Percentiles rank a stretch among this genome's conserved stretches.
These are phyloP conservation scores for Psilocybe cubensis DNA, from an alignment of 768 basidiomycete species.

Conservation along the genomic window DNA sequence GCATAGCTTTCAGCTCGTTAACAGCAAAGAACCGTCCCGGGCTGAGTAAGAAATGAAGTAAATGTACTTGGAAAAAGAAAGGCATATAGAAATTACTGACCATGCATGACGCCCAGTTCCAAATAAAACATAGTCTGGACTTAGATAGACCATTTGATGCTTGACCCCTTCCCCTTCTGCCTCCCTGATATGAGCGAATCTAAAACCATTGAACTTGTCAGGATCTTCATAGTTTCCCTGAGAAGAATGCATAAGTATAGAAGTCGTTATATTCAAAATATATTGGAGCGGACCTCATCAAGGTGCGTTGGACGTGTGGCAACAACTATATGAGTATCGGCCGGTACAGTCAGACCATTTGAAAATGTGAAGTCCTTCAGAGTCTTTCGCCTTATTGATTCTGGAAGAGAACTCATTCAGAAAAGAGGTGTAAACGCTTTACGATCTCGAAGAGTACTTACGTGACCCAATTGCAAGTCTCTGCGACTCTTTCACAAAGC, in stretches of 20 bases:
- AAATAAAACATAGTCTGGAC: conserved; percentile 32
- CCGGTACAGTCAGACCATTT: conserved; percentile 44
- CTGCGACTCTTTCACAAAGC: conserved; percentile 44
- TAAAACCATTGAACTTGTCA: conserved; percentile 42
- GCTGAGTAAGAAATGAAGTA: conserved; percentile 2
- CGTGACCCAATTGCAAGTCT: background rate
- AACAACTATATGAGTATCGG: conserved; percentile 36
- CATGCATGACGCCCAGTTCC: conserved; percentile 38
- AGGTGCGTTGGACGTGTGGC: conserved; percentile 33
- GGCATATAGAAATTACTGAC: background rate
- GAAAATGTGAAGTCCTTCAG: conserved; percentile 45
- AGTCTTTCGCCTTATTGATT: conserved; percentile 30
- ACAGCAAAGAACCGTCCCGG: conserved; percentile 47
- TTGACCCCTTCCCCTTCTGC: conserved; percentile 18
- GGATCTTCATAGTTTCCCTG: conserved; percentile 28
- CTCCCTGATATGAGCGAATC: conserved; percentile 37
- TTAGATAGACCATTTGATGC: conserved; percentile 29
- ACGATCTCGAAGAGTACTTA: background rate
- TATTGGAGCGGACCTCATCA: conserved; percentile 12
- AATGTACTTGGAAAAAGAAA: background rate
- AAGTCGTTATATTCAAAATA: background rate
- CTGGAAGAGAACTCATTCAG: conserved; percentile 5
- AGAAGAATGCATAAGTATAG: background rate
- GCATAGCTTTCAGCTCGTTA: conserved; percentile 43
- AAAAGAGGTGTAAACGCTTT: no score